Evolutionary conservation across 495 filamentous ascomycete genomes (phyloP).

Genomic region (Penicillium bialowiezense): DNA sequence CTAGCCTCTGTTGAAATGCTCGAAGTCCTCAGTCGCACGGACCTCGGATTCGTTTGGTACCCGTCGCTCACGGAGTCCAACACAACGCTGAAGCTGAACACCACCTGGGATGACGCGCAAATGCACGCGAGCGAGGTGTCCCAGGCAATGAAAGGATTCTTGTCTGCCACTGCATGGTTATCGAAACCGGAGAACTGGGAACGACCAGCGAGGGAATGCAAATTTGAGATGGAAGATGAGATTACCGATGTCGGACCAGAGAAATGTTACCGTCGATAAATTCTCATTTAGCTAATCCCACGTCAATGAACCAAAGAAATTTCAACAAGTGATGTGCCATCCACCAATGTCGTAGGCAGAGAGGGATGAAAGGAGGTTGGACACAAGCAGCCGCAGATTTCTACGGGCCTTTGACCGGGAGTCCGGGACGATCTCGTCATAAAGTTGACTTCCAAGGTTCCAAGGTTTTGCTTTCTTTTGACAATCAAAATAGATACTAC

Average conservation of each 20-base stretch:
- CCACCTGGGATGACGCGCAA: slow-evolving; percentile 3
- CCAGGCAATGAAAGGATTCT: slow-evolving; percentile 2
- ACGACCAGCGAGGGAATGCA: slow-evolving; percentile 1
- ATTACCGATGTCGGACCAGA: neutral
- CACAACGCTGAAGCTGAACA: neutral
- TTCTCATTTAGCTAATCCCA: too few species aligned
- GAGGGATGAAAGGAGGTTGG: too few species aligned
- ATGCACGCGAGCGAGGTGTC: neutral
- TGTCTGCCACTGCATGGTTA: slow-evolving; percentile 7
- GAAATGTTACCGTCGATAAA: too few species aligned
- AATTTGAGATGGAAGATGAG: slow-evolving; percentile 1
- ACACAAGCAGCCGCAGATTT: too few species aligned
- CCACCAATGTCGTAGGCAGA: too few species aligned
- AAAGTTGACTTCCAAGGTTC: too few species aligned
- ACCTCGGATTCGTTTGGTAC: slow-evolving; percentile 10
- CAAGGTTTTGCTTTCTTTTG: too few species aligned
- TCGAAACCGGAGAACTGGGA: slow-evolving; percentile 2
- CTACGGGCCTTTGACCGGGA: too few species aligned
- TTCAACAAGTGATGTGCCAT: too few species aligned
- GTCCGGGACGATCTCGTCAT: too few species aligned
- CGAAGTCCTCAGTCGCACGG: neutral
- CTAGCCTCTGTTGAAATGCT: neutral
- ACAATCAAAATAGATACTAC: too few species aligned
- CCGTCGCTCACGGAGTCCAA: neutral
- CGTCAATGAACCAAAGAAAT: too few species aligned